Conservation (phyloP, 805 yeast species). For the Isabelozyma rhagii region DNA sequence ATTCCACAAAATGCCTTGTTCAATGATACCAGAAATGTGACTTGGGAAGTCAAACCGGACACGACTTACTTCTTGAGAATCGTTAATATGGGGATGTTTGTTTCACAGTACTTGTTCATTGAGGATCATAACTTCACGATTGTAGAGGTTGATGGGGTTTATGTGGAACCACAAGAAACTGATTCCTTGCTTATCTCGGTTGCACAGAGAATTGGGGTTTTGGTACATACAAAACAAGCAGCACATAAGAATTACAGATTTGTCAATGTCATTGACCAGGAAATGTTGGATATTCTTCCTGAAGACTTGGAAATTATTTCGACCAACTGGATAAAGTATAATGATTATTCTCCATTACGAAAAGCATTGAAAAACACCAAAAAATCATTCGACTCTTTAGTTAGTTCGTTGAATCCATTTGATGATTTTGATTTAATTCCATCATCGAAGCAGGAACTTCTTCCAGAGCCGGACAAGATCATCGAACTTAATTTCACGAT, state of each 20-base stretch:
- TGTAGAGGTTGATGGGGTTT: constrained; percentile 89
- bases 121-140: constrained; percentile 86
- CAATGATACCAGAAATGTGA: constrained; percentile 74
- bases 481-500: constrained; percentile 73
- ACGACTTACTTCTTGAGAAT: constrained; percentile 81
- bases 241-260: constrained; percentile 71
- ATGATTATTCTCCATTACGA: constrained; percentile 39
- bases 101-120: constrained; percentile 83
- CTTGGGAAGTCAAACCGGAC: constrained; percentile 80
- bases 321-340: constrained; percentile 71
- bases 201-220: constrained; percentile 87
- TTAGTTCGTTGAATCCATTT: constrained; percentile 47
- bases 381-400: constrained; percentile 22
- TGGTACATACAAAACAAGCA: constrained; percentile 67
- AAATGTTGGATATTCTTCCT: constrained; percentile 79
- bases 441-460: constrained; percentile 33
- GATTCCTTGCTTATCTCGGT: constrained; percentile 73
- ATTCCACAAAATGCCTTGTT: constrained; percentile 78
- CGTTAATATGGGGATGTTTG: constrained; percentile 86
- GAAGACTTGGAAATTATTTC: constrained; percentile 62
- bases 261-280: constrained; percentile 75
- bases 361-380: constrained; percentile 10
- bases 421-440: constrained; percentile 38
- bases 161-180: constrained; percentile 73
- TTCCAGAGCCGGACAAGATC: constrained; percentile 65